phyloP scores from a whole-genome alignment of 768 basidiomycete genomes.

The Suillus variegatus region DNA sequence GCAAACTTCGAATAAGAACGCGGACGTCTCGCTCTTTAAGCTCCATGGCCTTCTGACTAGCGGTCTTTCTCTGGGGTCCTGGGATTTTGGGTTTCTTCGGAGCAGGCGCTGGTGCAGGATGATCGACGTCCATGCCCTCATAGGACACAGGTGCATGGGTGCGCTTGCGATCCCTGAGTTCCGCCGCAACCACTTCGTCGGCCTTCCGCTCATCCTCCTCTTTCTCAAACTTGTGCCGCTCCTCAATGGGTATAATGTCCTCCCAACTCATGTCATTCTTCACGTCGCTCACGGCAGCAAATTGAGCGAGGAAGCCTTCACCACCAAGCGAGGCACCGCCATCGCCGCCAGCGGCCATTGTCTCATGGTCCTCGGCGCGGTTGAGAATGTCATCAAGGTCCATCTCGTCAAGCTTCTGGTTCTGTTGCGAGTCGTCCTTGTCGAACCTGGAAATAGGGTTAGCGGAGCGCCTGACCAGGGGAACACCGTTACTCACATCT shows the following conservation, averaged over 20 bases:
- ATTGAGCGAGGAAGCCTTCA: slow-evolving; percentile 92
- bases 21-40: slow-evolving; percentile 97
- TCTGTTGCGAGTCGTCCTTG: slow-evolving; percentile 92
- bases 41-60: slow-evolving; percentile 93
- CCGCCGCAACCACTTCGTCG: slow-evolving; percentile 69
- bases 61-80: slow-evolving; percentile 80
- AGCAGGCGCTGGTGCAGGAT: slow-evolving; percentile 58
- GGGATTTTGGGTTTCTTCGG: slow-evolving; percentile 76
- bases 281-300: slow-evolving; percentile 95
- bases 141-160: slow-evolving; percentile 87
- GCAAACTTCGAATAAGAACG: slow-evolving; percentile 90
- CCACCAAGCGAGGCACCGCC: slow-evolving; percentile 91
- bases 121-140: slow-evolving; percentile 91
- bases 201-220: slow-evolving; percentile 77
- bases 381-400: slow-evolving; percentile 98
- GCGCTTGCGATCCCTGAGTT: slow-evolving; percentile 77
- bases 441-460: slow-evolving; percentile 69
- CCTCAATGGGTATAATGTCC: slow-evolving; percentile 95
- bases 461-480: slow-evolving; percentile 12
- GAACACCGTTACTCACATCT: slow-evolving; percentile 62
- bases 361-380: slow-evolving; percentile 96
- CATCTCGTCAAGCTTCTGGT: slow-evolving; percentile 97
- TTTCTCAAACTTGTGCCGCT: slow-evolving; percentile 79
- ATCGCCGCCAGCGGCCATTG: slow-evolving; percentile 76
- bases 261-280: slow-evolving; percentile 99